Evolutionary conservation across 139 green algal species (phyloP), one percentile per base, ranked within the genome.

Genomic region (Trebouxia sp.): DNA sequence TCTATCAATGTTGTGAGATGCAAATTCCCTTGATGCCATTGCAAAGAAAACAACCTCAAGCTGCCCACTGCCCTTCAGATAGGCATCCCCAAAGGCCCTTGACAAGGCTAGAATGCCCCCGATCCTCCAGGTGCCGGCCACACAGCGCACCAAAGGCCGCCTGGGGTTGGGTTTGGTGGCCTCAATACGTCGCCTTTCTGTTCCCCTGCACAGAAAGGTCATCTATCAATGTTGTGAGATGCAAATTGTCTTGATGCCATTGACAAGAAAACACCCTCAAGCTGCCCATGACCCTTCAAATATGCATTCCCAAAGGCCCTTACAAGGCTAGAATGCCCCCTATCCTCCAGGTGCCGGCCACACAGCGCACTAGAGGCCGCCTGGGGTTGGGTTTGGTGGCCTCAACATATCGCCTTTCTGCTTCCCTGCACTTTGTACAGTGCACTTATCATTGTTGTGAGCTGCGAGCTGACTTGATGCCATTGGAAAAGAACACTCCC

Each of bases 281-380:
- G 98, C 85, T 97, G 91, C 66, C 92, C 83, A 62, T 58, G 91
- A 86, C 91, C 88, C 76, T 98, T 98, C 76, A 98, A 67, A 85
- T 98, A 98, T 11, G 94, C 92, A 78, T 99, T 95, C 1, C 96
- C 96, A 87, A 99, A 98, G 0, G 96, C 95, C 30, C 96, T 87
- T 17, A 96, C 35, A 99, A 90, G 11, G 96, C 96, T 77, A 99
- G 89, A 48, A 99, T 87, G 50, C 96, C 96, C 26, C 96, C 96
- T 43, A 98, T 92, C 8, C 96, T 86, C 96, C 96, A 99, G 1
- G 92, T 97, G 75, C 93, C 94, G 48, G 88, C 92, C 45, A 92
- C 81, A 80, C 90, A 96, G 42, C 92, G 83, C 47, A 95, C 93
- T 41, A 98, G 86, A 12, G 94, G 92, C 87, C 95, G 89, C 70